Percentiles rank a stretch among this genome's conserved stretches.
phyloP scores from a whole-genome alignment of 2,329 filamentous ascomycete genomes.

The Botrytis aclada region DNA sequence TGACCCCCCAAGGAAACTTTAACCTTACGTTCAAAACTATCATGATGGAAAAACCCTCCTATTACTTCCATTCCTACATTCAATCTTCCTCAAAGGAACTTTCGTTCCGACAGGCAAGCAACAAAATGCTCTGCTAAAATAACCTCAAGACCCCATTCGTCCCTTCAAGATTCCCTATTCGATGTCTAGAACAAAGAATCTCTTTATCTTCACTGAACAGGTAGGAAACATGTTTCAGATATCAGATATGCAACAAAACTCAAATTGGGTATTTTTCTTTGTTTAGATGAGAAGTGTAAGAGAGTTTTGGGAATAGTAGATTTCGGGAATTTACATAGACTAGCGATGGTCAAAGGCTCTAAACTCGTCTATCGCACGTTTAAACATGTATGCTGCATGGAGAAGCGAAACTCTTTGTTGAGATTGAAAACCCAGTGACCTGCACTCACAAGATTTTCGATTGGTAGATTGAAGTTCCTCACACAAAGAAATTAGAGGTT shows the following conservation, averaged over 20 bases:
- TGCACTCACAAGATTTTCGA: not conserved
- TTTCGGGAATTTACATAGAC: not conserved
- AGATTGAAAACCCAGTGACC: not conserved
- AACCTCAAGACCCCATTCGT: not conserved
- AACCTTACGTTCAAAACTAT: not conserved
- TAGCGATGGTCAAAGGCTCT: too few species aligned
- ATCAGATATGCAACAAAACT: constrained; percentile 15
- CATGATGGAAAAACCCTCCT: not conserved
- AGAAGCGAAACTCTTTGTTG: not conserved
- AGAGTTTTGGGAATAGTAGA: not conserved
- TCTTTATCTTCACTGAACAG: not conserved
- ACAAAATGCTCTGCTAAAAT: not conserved
- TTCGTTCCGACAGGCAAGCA: constrained; percentile 6
- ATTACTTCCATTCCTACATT: not conserved
- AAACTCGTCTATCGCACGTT: not conserved
- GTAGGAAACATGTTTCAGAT: constrained; percentile 14
- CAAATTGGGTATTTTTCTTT: not conserved
- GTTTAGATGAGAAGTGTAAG: not conserved
- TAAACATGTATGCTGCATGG: not conserved
- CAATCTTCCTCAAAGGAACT: not conserved
- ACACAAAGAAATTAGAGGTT: not conserved
- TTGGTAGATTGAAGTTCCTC: not conserved
- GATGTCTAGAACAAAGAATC: not conserved
- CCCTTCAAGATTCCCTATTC: not conserved
- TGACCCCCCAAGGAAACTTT: not conserved